phyloP scores from a whole-genome alignment of 441 rosid species.

The Pelargonium australe region DNA sequence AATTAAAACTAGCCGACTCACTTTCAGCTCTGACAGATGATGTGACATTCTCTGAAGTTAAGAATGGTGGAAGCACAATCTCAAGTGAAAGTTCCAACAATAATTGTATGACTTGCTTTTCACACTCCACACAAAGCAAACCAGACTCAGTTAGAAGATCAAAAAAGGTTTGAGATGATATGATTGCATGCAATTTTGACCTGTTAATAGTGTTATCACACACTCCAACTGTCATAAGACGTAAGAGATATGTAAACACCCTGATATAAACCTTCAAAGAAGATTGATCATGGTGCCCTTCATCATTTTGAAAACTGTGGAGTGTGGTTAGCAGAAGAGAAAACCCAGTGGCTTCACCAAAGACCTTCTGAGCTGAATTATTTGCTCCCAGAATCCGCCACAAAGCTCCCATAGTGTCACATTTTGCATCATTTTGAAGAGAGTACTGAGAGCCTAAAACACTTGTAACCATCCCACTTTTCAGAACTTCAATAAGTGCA shows the following conservation, averaged over 20 bases:
- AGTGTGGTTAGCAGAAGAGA: conserved; percentile 96
- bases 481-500: conserved; percentile 85
- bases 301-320: conserved; percentile 79
- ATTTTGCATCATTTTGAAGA: conserved; percentile 87
- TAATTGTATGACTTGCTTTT: conserved; percentile 93
- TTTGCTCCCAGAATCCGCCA: conserved; percentile 95
- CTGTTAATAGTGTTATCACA: conserved; percentile 75
- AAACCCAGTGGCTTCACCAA: conserved; percentile 98
- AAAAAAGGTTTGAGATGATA: conserved; percentile 86
- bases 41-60: conserved; percentile 45
- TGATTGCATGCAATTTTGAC: conserved; percentile 71
- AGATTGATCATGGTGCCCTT: conserved; percentile 50
- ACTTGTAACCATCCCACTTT: conserved; percentile 98
- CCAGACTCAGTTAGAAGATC: conserved; percentile 95
- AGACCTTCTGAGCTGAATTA: conserved; percentile 78
- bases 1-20: conserved; percentile 44
- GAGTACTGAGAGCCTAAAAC: conserved; percentile 80
- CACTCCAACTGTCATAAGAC: conserved; percentile 90
- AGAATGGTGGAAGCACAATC: conserved; percentile 86
- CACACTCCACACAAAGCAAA: conserved; percentile 88
- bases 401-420: conserved; percentile 95
- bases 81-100: conserved; percentile 95
- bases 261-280: conserved; percentile 49
- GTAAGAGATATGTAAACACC: conserved; percentile 78
- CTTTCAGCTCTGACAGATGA: conserved; percentile 43